Percentiles rank a stretch among this genome's conserved stretches.
Evolutionary conservation across 768 basidiomycete species (phyloP).

Genomic region (Tylopilus rubrobrunneus): DNA sequence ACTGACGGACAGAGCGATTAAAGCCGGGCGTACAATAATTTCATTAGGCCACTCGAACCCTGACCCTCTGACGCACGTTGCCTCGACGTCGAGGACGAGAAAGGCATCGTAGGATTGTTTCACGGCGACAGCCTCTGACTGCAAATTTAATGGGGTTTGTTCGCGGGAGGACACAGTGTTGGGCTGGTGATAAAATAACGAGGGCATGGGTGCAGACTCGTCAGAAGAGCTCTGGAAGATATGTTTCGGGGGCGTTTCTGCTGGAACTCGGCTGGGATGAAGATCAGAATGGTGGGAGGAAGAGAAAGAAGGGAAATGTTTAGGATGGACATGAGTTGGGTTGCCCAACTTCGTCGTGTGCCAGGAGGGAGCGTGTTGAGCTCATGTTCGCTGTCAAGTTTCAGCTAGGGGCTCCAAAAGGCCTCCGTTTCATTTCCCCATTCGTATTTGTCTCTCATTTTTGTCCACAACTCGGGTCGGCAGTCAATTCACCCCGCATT

Average conservation of each 20-base stretch:
- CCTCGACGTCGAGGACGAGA: conserved; percentile 88
- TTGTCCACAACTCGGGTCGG: neutral
- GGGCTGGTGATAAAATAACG: conserved; percentile 11
- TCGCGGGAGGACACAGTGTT: neutral
- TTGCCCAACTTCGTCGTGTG: conserved; percentile 5
- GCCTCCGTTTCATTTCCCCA: conserved; percentile 9
- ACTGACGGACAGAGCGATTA: conserved; percentile 2
- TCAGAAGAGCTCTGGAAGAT: neutral
- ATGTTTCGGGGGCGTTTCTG: neutral
- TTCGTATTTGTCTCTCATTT: neutral
- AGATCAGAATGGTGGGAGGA: conserved; percentile 4
- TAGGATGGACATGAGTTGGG: conserved; percentile 5
- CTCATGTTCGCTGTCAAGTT: conserved; percentile 25
- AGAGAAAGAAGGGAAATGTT: neutral
- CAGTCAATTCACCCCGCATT: neutral
- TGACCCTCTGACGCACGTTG: conserved; percentile 67
- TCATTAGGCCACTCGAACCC: conserved; percentile 87
- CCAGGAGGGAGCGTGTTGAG: conserved; percentile 21
- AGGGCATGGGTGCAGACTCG: conserved; percentile 13
- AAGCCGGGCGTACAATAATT: conserved; percentile 69
- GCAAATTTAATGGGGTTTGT: neutral
- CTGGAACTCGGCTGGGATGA: conserved; percentile 1
- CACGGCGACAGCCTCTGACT: conserved; percentile 14
- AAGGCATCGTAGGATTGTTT: conserved; percentile 69
- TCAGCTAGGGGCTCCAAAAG: neutral